phyloP scores from a whole-genome alignment of 805 yeast genomes.

The Millerago galiae region DNA sequence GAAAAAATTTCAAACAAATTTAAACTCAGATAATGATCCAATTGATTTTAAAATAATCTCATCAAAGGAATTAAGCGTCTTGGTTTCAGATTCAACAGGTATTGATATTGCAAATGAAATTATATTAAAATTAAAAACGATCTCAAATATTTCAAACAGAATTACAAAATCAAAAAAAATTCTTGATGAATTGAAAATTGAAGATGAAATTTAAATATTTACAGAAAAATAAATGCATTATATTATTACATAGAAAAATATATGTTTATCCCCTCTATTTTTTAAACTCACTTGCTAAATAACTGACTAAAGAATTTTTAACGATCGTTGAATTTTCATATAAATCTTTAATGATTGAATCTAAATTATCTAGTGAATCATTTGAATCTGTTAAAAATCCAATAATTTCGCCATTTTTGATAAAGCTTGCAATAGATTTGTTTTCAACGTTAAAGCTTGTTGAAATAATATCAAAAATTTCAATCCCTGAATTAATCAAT shows the following conservation, averaged over 20 bases:
- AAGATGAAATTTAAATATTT: constrained; percentile 2
- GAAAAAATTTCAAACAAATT: constrained; percentile 15
- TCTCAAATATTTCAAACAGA: constrained; percentile 16
- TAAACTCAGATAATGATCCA: constrained; percentile 16
- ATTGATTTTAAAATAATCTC: constrained; percentile 21
- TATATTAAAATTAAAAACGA: constrained; percentile 16
- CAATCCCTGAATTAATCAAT: constrained; percentile 78
- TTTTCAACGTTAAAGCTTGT: constrained; percentile 43
- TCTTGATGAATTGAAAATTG: constrained; percentile 17
- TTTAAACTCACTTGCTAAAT: constrained; percentile 5
- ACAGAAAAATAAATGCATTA: background rate
- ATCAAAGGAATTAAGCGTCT: constrained; percentile 22
- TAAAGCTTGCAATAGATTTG: constrained; percentile 43
- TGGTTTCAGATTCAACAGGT: constrained; percentile 28
- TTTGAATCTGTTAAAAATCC: constrained; percentile 50
- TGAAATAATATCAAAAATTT: constrained; percentile 69
- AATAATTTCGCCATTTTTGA: constrained; percentile 52
- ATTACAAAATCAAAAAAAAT: constrained; percentile 19
- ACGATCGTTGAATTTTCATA: constrained; percentile 5
- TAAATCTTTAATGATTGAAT: constrained; percentile 2
- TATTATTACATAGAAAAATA: background rate
- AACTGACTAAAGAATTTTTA: constrained; percentile 4
- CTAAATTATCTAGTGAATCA: constrained; percentile 4
- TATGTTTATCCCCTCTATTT: background rate
- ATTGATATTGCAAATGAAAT: constrained; percentile 30